Evolutionary conservation across 225 moss, liverwort and hornwort species (phyloP).

Genomic region (Pseudisothecium myosuroides): DNA sequence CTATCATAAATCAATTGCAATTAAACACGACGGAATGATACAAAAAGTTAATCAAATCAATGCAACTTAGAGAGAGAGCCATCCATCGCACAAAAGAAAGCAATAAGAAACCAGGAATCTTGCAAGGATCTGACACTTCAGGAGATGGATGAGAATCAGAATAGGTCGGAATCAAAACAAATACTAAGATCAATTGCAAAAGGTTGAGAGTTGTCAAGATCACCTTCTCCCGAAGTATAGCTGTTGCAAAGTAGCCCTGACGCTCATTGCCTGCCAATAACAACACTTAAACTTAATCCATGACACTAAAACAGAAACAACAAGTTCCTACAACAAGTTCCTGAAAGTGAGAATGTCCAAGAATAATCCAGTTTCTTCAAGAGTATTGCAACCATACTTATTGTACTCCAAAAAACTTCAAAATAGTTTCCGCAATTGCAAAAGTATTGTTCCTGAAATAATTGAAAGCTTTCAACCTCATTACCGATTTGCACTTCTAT

Average conservation of each 20-base stretch:
- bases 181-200: background rate
- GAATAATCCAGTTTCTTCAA: background rate
- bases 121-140: background rate
- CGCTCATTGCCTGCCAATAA: conserved; percentile 29
- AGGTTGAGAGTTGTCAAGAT: background rate
- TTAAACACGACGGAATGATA: background rate
- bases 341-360: background rate
- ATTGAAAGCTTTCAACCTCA: background rate
- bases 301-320: background rate
- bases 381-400: background rate
- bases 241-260: conserved; percentile 51
- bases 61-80: background rate
- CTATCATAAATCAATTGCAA: background rate
- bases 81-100: background rate
- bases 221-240: conserved; percentile 48
- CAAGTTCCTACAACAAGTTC: background rate
- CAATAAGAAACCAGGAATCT: background rate
- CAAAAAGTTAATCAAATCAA: too few species aligned
- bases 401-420: background rate
- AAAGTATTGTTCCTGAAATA: background rate
- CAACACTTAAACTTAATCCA: background rate
- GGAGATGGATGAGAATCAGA: background rate
- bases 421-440: background rate
- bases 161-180: background rate
- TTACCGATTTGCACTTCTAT: background rate